Evolutionary conservation across 805 yeast species (phyloP).

Genomic region (Candida pseudoglaebosa): DNA sequence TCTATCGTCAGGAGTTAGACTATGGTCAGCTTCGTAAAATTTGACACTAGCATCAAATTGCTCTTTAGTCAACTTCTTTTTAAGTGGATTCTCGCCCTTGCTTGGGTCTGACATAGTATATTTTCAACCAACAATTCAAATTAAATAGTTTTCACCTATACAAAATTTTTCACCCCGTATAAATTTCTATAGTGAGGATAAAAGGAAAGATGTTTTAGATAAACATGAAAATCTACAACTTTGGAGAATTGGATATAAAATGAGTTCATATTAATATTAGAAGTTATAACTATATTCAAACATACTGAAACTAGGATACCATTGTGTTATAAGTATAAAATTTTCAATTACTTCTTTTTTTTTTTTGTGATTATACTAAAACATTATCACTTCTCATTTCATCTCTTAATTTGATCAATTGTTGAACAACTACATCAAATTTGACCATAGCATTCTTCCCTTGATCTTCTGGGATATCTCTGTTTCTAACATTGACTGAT

Average conservation of each 20-base stretch:
- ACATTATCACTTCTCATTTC: constrained; percentile 72
- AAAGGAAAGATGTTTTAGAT: too few relatives aligned
- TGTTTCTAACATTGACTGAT: constrained; percentile 92
- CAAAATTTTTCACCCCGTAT: too few relatives aligned
- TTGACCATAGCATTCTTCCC: constrained; percentile 83
- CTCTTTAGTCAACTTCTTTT: constrained; percentile 24
- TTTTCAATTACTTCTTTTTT: background rate
- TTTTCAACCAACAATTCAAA: too few relatives aligned
- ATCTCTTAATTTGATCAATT: constrained; percentile 63
- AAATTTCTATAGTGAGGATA: too few relatives aligned
- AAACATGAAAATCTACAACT: background rate
- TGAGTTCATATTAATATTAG: too few relatives aligned
- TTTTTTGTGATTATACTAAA: constrained; percentile 14
- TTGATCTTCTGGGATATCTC: constrained; percentile 91
- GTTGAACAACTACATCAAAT: constrained; percentile 66
- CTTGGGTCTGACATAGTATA: constrained; percentile 1
- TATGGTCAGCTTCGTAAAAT: constrained; percentile 40
- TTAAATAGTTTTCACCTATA: too few relatives aligned
- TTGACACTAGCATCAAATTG: constrained; percentile 35
- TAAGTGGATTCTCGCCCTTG: constrained; percentile 21
- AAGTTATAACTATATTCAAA: too few relatives aligned
- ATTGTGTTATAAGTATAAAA: background rate
- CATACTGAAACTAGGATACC: too few relatives aligned
- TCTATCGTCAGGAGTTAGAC: constrained; percentile 29
- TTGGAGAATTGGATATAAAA: too few relatives aligned